A percentile compares a stretch with the other conserved stretches of the same genome.
phyloP scores from a whole-genome alignment of 164 flowering plant species.

The Chimonanthus salicifolius region DNA sequence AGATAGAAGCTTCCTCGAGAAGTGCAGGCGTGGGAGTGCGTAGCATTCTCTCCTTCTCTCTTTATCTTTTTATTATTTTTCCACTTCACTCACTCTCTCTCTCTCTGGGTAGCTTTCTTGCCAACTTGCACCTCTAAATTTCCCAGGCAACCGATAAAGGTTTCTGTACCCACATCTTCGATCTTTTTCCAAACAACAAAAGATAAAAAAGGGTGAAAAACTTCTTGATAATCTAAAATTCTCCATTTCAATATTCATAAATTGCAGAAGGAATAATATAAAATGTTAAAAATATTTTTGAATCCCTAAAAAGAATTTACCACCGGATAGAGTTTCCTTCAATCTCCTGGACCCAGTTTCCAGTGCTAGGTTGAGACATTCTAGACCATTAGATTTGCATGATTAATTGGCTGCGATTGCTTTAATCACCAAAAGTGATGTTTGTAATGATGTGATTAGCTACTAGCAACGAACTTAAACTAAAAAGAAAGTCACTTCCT shows the following conservation, averaged over 20 bases:
- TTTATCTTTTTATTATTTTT: conserved; percentile 8
- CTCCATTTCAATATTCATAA: no score
- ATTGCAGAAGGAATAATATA: no score
- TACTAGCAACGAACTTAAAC: conserved; percentile 27
- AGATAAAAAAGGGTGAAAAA: no score
- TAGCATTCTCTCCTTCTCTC: conserved; percentile 16
- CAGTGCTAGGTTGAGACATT: conserved; percentile 10
- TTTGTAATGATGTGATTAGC: conserved; percentile 23
- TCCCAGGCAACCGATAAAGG: conserved; percentile 24
- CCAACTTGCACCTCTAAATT: conserved; percentile 20
- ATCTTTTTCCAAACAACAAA: neutral
- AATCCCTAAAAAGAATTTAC: neutral
- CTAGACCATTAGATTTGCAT: conserved; percentile 12
- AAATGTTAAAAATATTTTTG: neutral
- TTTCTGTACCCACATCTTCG: conserved; percentile 12
- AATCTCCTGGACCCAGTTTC: conserved; percentile 6
- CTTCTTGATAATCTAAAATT: no score
- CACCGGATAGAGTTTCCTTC: conserved; percentile 7
- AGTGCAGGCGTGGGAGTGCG: conserved; percentile 53
- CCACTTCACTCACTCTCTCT: conserved; percentile 4
- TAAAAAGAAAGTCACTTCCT: conserved; percentile 9
- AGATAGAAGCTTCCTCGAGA: conserved; percentile 67
- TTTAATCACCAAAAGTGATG: conserved; percentile 18
- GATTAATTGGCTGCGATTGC: conserved; percentile 1
- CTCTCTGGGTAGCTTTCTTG: conserved; percentile 11